Conservation (phyloP, 768 basidiomycete species). For the Macrolepiota albuminosa region DNA sequence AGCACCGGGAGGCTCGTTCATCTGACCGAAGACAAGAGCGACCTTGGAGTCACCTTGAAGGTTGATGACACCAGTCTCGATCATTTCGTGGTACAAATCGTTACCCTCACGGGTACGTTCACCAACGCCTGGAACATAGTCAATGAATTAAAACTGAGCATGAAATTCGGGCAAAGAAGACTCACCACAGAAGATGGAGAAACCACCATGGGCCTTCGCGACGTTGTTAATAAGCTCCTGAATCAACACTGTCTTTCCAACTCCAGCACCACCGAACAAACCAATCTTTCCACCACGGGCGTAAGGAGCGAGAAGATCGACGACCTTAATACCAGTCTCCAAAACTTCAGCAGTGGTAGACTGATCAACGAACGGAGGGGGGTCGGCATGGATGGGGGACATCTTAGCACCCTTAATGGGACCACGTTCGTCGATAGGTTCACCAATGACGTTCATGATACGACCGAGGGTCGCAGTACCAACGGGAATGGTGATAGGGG, state of each 20-base stretch:
- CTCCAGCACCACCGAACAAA: constrained; percentile 99
- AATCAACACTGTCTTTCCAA: constrained; percentile 99
- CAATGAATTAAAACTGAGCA: background rate
- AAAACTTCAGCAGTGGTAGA: constrained; percentile 98
- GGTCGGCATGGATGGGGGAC: constrained; percentile 93
- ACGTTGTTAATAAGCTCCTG: constrained; percentile 99
- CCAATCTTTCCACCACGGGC: constrained; percentile 99
- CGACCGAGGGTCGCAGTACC: constrained; percentile 92
- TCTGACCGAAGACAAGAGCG: constrained; percentile 99
- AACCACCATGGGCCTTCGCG: constrained; percentile 99
- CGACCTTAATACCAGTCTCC: constrained; percentile 99
- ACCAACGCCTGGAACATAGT: constrained; percentile 73
- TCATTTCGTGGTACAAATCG: constrained; percentile 99
- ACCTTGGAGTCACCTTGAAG: constrained; percentile 99
- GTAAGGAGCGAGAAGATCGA: constrained; percentile 98
- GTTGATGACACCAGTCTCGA: constrained; percentile 99
- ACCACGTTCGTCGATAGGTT: constrained; percentile 99
- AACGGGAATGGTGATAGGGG: constrained; percentile 95
- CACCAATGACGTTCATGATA: constrained; percentile 99
- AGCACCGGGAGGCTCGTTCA: constrained; percentile 99
- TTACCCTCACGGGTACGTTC: constrained; percentile 99
- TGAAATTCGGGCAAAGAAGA: background rate
- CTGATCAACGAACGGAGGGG: constrained; percentile 96
- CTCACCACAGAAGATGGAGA: constrained; percentile 97
- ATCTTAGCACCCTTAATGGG: constrained; percentile 95